Evolutionary conservation across 805 yeast species (phyloP), one percentile per base, ranked within the genome.

Genomic region (Kazachstania bromeliacearum): DNA sequence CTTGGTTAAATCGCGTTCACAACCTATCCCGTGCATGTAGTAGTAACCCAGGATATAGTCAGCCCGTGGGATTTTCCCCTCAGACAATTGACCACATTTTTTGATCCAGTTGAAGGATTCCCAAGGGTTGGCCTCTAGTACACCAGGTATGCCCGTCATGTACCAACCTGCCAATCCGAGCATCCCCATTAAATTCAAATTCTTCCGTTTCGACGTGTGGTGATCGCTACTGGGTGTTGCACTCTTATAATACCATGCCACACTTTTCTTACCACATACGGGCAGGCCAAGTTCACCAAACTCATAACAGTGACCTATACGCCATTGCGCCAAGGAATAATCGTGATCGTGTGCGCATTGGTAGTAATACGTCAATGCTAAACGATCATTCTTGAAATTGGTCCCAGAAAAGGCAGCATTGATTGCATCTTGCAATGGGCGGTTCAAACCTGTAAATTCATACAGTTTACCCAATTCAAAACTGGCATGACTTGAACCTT

Each of bases 121-220:
- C 31, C 64, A 66, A 44, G 73, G 79, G 53, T 77, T 76, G 6
- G 70, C 67, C 29, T 61, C 59, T 29, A 81, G 53, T 1, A 73
- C 60, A 2, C 67, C 73, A 10, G 66, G 64, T 0, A 75, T 75
- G 2, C 94, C 94, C 0, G 85, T 76, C 9, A 81, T 66, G 46
- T 77, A 75, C 88, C 89, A 81, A 33, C 87, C 87, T 40, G 81
- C 73, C 24, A 82, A 59, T 0, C 84, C 85, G 52, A 82, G 64
- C 53, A 81, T 80, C 3, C 84, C 78, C 49, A 77, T 73, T 0
- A 79, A 67, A 47, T 79, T 78, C 4, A 20, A 7, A 5, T 31
- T 30, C 12, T 17, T 23, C 12, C 79, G 80, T 69, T 64, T 29
- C 66, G 69, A 14, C 35, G 28, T 14, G n/a, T n/a, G n/a, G n/a